These are phyloP conservation scores for Oxyria digyna DNA, from an alignment of 148 eudicot species.

Conservation along the genomic window DNA sequence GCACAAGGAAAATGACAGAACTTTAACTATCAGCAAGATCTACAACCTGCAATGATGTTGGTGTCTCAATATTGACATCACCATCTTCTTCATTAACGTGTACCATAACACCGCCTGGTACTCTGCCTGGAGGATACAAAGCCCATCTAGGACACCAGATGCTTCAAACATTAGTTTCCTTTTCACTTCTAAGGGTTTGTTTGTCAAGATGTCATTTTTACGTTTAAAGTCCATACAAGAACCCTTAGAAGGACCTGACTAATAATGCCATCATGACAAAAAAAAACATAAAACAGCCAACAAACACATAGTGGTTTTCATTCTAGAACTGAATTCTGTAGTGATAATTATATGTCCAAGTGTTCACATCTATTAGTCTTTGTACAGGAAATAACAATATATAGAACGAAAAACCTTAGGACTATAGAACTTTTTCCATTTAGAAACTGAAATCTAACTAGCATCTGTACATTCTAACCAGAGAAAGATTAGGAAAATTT, in stretches of 20 bases:
- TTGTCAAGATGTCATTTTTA: background rate
- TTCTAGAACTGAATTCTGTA: background rate
- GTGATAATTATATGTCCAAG: background rate
- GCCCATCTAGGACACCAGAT: slow-evolving; percentile 66
- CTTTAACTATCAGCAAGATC: background rate
- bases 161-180: slow-evolving; percentile 6
- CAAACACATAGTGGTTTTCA: background rate
- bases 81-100: slow-evolving; percentile 97
- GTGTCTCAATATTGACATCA: slow-evolving; percentile 85
- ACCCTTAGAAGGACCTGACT: background rate
- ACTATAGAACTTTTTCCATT: background rate
- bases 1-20: background rate
- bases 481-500: background rate
- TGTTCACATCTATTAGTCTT: background rate
- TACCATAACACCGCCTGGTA: slow-evolving; percentile 91
- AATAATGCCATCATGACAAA: background rate
- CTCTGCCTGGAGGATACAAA: slow-evolving; percentile 97
- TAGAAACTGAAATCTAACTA: background rate
- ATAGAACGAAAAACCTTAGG: background rate
- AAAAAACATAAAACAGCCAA: background rate
- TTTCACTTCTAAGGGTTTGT: background rate
- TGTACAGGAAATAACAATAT: background rate
- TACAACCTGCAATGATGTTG: slow-evolving; percentile 82
- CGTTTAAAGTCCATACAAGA: background rate
- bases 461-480: background rate